These are phyloP conservation scores for Citrullus colocynthis DNA, from an alignment of 306 rosid species.

Conservation along the genomic window DNA sequence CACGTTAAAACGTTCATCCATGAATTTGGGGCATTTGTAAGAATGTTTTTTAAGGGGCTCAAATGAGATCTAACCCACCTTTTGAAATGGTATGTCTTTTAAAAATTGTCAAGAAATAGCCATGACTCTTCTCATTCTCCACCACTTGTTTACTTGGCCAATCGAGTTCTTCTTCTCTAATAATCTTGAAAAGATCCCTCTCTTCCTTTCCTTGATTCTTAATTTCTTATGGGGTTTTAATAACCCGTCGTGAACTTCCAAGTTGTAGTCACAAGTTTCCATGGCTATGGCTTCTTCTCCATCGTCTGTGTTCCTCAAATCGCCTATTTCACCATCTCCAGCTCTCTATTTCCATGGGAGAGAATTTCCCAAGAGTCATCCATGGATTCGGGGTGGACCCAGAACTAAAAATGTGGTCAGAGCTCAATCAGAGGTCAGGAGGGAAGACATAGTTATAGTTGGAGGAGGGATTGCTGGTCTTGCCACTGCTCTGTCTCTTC, in stretches of 20 bases:
- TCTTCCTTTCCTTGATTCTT: not conserved
- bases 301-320: slow-evolving; percentile 14
- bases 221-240: not conserved
- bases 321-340: slow-evolving; percentile 3
- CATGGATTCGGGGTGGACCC: slow-evolving; percentile 10
- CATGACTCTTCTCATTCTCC: not conserved
- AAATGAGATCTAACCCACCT: too few relatives aligned
- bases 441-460: slow-evolving; percentile 47
- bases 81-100: too few relatives aligned
- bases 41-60: too few relatives aligned
- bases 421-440: slow-evolving; percentile 29
- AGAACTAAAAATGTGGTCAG: slow-evolving; percentile 10
- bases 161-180: not conserved
- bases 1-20: not conserved
- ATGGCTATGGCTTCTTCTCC: slow-evolving; percentile 34
- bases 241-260: too few relatives aligned
- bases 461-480: slow-evolving; percentile 76
- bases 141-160: slow-evolving; percentile 22
- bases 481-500: slow-evolving; percentile 69
- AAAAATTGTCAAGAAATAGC: too few relatives aligned
- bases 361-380: not conserved
- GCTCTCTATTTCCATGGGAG: slow-evolving; percentile 11
- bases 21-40: too few relatives aligned
- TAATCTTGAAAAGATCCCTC: not conserved
- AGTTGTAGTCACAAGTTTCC: not conserved